These are phyloP conservation scores for Urtica urens DNA, from an alignment of 306 rosid genomes.

Conservation along the genomic window DNA sequence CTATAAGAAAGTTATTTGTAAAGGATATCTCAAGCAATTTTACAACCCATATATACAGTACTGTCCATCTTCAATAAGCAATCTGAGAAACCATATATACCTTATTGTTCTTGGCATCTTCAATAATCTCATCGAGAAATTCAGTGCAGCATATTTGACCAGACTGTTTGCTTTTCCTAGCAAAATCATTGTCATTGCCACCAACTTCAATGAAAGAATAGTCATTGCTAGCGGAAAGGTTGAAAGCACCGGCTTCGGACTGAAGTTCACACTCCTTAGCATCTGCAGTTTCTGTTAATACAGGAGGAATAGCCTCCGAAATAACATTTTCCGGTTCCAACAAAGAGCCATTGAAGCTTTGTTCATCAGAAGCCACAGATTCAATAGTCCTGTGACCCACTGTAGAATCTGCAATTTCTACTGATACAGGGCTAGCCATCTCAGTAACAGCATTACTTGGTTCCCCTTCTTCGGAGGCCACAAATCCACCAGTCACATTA, in stretches of 20 bases:
- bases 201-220: slow-evolving; percentile 17
- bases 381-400: too few relatives aligned
- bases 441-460: too few relatives aligned
- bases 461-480: too few relatives aligned
- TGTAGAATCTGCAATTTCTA: too few relatives aligned
- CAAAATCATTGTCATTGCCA: slow-evolving; percentile 27
- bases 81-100: slow-evolving; percentile 26
- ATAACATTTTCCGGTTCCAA: too few relatives aligned
- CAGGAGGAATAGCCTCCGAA: slow-evolving; percentile 11
- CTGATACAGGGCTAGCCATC: too few relatives aligned
- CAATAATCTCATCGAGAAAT: slow-evolving; percentile 63
- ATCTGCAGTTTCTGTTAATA: slow-evolving; percentile 12
- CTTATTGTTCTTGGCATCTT: slow-evolving; percentile 78
- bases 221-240: slow-evolving; percentile 14
- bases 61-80: too few relatives aligned
- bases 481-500: too few relatives aligned
- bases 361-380: too few relatives aligned
- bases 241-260: slow-evolving; percentile 19
- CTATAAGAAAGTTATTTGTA: too few relatives aligned
- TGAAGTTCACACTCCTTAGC: slow-evolving; percentile 14
- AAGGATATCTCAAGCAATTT: slow-evolving; percentile 6
- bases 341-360: too few relatives aligned
- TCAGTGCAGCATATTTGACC: slow-evolving; percentile 37
- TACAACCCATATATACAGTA: neutral
- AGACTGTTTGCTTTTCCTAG: slow-evolving; percentile 21